A percentile compares a stretch with the other conserved stretches of the same genome.
Evolutionary conservation across 2,329 filamentous ascomycete species (phyloP).

Genomic region (Exophiala sp.): DNA sequence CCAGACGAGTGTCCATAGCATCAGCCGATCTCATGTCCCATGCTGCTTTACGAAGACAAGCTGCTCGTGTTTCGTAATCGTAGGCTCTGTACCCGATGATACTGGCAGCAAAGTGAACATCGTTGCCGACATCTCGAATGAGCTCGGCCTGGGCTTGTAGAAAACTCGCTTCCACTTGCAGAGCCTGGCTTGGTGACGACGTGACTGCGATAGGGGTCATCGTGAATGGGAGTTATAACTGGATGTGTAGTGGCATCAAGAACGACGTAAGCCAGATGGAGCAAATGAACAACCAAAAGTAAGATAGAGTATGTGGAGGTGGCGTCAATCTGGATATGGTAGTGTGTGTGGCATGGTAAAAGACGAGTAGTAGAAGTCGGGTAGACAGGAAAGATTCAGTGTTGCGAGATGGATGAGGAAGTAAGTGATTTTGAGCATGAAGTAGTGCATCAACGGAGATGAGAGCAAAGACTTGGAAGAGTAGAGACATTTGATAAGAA

Average conservation of each 20-base stretch:
- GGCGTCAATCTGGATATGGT: too few species aligned
- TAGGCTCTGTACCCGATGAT: slow-evolving; percentile 7
- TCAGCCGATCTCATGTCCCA: slow-evolving; percentile 1
- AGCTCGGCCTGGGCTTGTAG: slow-evolving; percentile 7
- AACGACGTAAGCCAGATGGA: neutral
- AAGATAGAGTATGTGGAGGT: too few species aligned
- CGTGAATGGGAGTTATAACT: neutral
- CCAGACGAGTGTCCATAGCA: neutral
- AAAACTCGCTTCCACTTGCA: slow-evolving; percentile 7
- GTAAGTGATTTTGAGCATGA: too few species aligned
- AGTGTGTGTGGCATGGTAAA: too few species aligned
- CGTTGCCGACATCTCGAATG: neutral
- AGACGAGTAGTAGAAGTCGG: too few species aligned
- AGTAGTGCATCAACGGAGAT: too few species aligned
- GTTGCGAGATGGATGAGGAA: too few species aligned
- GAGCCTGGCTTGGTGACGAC: neutral
- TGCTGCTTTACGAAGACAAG: slow-evolving; percentile 6
- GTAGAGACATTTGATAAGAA: too few species aligned
- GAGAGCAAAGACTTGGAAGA: too few species aligned
- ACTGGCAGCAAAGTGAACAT: slow-evolving; percentile 5
- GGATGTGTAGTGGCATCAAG: neutral
- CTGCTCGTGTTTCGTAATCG: slow-evolving; percentile 3
- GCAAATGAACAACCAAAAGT: too few species aligned
- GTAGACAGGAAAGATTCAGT: too few species aligned
- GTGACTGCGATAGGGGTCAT: slow-evolving; percentile 5